These are phyloP conservation scores for Blepharisma undulans DNA, from an alignment of 169 alveolate species.

Conservation along the genomic window DNA sequence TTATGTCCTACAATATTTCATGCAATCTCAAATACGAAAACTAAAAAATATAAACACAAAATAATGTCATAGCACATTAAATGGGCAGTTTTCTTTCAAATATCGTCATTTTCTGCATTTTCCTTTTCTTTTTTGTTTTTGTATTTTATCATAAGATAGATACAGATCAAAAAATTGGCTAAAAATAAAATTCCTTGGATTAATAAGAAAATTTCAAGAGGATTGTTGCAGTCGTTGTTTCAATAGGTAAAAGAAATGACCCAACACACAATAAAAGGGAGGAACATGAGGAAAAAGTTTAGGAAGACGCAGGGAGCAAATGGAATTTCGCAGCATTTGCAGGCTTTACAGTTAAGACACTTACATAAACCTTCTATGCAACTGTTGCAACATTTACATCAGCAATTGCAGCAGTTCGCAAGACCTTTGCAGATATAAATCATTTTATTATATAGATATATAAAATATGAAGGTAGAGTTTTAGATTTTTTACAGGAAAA, in stretches of 20 bases:
- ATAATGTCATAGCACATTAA: not conserved
- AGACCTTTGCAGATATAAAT: not conserved
- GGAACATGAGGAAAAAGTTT: not conserved
- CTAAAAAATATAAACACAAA: not conserved
- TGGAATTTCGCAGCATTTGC: not conserved
- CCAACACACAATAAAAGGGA: not conserved
- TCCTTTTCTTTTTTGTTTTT: not conserved
- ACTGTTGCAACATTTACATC: not conserved
- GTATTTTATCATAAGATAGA: not conserved
- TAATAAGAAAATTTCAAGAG: not conserved
- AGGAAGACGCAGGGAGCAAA: not conserved
- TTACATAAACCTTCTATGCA: not conserved
- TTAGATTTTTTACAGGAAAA: too few species aligned
- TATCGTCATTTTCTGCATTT: not conserved
- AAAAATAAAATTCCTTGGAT: not conserved
- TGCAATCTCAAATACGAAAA: not conserved
- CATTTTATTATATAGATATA: not conserved
- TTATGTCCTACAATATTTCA: not conserved
- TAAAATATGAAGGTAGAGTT: not conserved
- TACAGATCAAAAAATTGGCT: not conserved
- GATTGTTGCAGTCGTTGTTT: not conserved
- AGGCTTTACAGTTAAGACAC: not conserved
- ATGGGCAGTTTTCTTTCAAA: not conserved
- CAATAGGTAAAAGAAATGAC: not conserved
- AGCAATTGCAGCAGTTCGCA: not conserved